Percentiles rank a stretch among this genome's conserved stretches.
phyloP scores from a whole-genome alignment of 2,329 filamentous ascomycete genomes.

The Paracoccidioides lutzii region DNA sequence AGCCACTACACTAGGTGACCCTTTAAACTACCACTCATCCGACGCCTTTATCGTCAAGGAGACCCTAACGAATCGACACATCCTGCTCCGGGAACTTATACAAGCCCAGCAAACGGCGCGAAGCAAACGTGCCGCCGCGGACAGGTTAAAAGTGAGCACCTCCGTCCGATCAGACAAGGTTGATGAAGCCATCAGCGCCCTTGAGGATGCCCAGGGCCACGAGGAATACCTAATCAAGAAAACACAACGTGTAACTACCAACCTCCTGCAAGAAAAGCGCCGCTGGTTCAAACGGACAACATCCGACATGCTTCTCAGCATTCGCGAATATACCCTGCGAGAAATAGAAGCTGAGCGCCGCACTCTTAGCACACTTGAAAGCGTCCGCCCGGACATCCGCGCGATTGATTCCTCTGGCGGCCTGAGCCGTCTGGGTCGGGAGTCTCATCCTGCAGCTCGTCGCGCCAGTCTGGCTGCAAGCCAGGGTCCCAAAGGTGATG shows the following conservation, averaged over 20 bases:
- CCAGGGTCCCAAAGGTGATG: constrained; percentile 94
- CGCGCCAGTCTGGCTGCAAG: constrained; percentile 69
- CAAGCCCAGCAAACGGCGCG: constrained; percentile 79
- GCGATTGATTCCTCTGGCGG: constrained; percentile 86
- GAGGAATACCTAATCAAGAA: constrained; percentile 75
- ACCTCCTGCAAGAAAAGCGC: constrained; percentile 75
- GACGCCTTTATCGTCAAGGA: constrained; percentile 98
- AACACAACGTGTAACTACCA: constrained; percentile 76
- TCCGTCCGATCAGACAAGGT: constrained; percentile 90
- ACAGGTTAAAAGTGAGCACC: constrained; percentile 74
- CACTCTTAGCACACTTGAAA: constrained; percentile 84
- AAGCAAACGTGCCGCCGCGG: constrained; percentile 71
- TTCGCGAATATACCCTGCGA: constrained; percentile 84
- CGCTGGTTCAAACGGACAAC: constrained; percentile 83
- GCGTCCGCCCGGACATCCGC: constrained; percentile 80
- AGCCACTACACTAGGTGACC: constrained; percentile 85
- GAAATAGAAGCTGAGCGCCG: constrained; percentile 93
- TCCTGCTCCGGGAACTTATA: constrained; percentile 81
- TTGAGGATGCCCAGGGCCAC: constrained; percentile 74
- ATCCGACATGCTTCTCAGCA: constrained; percentile 65
- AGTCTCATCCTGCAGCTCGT: constrained; percentile 64
- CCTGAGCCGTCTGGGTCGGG: constrained; percentile 75
- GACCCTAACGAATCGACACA: constrained; percentile 92
- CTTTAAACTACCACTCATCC: constrained; percentile 85
- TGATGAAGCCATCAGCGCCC: constrained; percentile 82